Evolutionary conservation across 306 rosid species (phyloP), one percentile per base, ranked within the genome.

Genomic region (Acacia confusa): DNA sequence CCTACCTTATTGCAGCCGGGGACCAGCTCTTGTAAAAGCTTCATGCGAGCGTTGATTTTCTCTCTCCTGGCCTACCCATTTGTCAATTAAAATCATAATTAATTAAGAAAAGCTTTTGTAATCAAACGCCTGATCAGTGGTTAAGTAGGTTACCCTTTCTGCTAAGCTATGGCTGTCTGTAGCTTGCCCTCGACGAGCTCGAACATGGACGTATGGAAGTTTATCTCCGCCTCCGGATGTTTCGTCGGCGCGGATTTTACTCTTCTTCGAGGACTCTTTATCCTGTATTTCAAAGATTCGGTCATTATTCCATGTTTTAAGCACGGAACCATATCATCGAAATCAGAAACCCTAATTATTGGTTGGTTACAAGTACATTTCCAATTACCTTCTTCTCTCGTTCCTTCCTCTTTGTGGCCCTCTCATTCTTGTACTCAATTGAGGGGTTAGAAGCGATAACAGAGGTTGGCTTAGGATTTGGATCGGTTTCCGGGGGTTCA

Each of bases 91-190:
- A n/a, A 57, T 57, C 13, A 57, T 22, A 57, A n/a, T n/a, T 57
- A 57, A 57, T 57, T 57, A 57, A 57, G 0, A 9, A 22, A 57
- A 57, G 28, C 15, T 70, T 83, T 80, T 74, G 34, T 30, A 17
- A 83, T 77, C 73, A 75, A 47, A 76, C 28, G 45, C 55, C 77
- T 74, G 83, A 88, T 78, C 72, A 78, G 60, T 27, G 73, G 12
- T 75, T 79, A 81, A 81, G 84, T 15, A 22, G 80, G 24, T 78
- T 90, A 95, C 99, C 88, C 99, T 86, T 82, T 95, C 99, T 82
- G 99, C 99, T 81, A 95, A 81, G 92, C 99, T 95, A 87, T 95
- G 99, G 90, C 93, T 93, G 75, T 95, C 99, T 3, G 98, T 95
- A 15, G 99, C 99, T 92, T 93, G 91, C 61, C 99, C 99, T 53